These are phyloP conservation scores for Aspergillus sojae DNA, from an alignment of 2,329 filamentous ascomycete genomes.

Conservation along the genomic window DNA sequence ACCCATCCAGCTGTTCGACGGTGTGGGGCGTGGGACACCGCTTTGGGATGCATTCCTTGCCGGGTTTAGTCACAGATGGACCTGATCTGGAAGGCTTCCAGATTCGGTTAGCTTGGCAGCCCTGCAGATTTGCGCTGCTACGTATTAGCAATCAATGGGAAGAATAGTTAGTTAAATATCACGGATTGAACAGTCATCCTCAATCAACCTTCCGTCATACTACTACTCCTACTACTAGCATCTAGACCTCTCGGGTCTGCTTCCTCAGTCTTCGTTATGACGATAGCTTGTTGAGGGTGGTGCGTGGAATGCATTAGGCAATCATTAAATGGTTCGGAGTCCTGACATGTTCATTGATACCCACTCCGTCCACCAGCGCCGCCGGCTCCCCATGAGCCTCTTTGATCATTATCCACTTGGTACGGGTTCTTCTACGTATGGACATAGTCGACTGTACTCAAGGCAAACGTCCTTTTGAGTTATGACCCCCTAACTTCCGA, in stretches of 20 bases:
- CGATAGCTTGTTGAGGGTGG: not conserved
- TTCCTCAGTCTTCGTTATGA: not conserved
- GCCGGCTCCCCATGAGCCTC: not conserved
- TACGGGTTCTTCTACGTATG: not conserved
- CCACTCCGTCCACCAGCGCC: not conserved
- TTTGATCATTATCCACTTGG: not conserved
- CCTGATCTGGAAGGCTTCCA: slow-evolving; percentile 4
- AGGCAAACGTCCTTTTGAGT: not conserved
- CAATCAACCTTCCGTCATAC: not conserved
- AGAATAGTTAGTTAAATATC: not conserved
- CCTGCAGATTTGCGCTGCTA: not conserved
- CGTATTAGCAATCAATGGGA: not conserved
- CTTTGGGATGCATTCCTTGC: not conserved
- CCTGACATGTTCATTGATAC: not conserved
- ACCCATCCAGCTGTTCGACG: not conserved
- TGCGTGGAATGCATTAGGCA: not conserved
- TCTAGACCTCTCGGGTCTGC: too few relatives aligned
- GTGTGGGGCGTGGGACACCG: not conserved
- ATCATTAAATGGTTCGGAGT: not conserved
- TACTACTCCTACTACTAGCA: too few relatives aligned
- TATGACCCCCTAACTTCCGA: not conserved
- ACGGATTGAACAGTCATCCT: not conserved
- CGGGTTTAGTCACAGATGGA: slow-evolving; percentile 3
- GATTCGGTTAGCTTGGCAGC: slow-evolving; percentile 3
- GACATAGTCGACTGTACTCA: not conserved